These are phyloP conservation scores for Boletus subcaerulescens DNA, from an alignment of 768 basidiomycete species.

Conservation along the genomic window DNA sequence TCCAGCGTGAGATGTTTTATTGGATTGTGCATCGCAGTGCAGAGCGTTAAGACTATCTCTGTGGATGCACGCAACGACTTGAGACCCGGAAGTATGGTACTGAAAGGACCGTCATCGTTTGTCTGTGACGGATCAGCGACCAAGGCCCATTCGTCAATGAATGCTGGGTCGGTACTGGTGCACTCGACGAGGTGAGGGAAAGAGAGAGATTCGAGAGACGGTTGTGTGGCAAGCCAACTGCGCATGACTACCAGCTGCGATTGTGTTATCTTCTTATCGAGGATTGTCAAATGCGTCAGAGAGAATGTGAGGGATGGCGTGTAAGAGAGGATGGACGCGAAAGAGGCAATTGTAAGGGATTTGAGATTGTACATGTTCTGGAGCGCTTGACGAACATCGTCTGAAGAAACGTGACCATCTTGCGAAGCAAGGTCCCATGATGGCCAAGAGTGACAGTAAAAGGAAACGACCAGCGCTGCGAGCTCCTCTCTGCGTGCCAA, in stretches of 20 bases:
- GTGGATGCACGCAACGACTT: constrained; percentile 28
- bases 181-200: constrained; percentile 27
- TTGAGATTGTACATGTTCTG: constrained; percentile 31
- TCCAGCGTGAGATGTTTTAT: constrained; percentile 24
- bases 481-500: constrained; percentile 21
- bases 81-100: constrained; percentile 23
- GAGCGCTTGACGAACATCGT: constrained; percentile 23
- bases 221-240: constrained; percentile 24
- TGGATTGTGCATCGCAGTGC: constrained; percentile 11
- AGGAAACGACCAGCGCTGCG: constrained; percentile 22
- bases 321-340: constrained; percentile 20
- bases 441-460: constrained; percentile 25
- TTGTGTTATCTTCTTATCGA: constrained; percentile 23
- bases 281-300: constrained; percentile 26
- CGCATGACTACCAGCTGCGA: constrained; percentile 21
- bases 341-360: constrained; percentile 25
- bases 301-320: constrained; percentile 20
- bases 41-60: constrained; percentile 19
- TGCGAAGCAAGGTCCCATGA: constrained; percentile 5
- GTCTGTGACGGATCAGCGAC: neutral
- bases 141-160: constrained; percentile 11
- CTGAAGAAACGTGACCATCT: constrained; percentile 4
- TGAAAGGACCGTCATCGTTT: neutral
- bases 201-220: constrained; percentile 25
- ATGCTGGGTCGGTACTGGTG: neutral